Evolutionary conservation across 176 grass and related monocot genomes (phyloP), one percentile per base, ranked within the genome.

Genomic region (Avena eriantha): DNA sequence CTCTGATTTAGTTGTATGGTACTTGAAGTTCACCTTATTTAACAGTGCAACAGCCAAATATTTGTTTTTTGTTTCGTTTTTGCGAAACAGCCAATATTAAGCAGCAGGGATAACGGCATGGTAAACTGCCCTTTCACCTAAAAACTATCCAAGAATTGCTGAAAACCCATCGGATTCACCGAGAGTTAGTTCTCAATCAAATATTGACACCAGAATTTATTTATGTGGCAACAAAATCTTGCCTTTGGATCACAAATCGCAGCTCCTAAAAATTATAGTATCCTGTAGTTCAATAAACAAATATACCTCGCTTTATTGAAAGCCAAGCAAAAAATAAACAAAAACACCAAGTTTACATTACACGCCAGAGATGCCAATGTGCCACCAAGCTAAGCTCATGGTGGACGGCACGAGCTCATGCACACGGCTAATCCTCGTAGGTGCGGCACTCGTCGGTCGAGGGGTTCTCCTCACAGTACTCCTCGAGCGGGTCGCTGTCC

Each of bases 381-480:
- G 85, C 76, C 58, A 80, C 50, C 49, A 34, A 61, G 21, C 77
- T 49, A 75, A 57, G 47, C 34, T 82, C 74, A 74, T 34, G 75
- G 75, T 29, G 18, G 47, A 46, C 65, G 78, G 16, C 73, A 13
- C 4, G 35, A 70, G 36, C 26, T 43, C 10, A 16, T 15, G 24
- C 5, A 45, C 21, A 45, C 89, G 74, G 26, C 49, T 83, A 98
- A 57, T 96, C 94, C 18, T 98, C 96, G 75, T 94, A 98, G 54
- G 80, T 94, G 82, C 96, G 96, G 88, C 96, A 98, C 93, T 96
- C 93, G 26, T 96, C 82, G 34, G 93, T 83, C 80, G 92, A 93
- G 9, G 93, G 96, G 85, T 96, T 94, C 55, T 98, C 93, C 88
- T 96, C 86, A 92, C 93, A 98, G 84, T 81, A 98, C 78, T 88